Base-by-base conservation (phyloP, 352 stramenopile genomes). In the Plasmopara viticola region DNA sequence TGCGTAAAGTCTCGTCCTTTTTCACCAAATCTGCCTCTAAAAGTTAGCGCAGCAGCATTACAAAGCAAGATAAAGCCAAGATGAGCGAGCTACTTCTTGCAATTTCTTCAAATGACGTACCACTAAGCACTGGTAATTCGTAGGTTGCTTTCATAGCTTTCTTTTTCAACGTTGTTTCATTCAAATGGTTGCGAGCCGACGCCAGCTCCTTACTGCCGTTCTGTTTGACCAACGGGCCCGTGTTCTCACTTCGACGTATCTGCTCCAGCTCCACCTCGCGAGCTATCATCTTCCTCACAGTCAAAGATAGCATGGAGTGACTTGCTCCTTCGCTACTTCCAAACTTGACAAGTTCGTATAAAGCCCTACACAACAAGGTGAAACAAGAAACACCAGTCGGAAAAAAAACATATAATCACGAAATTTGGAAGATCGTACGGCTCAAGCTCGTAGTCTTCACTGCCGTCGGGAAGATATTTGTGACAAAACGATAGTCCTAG, bases 231-330 rank as follows among this genome's bases (percentile, higher is more conserved):
- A 34, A 59, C 15, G 47, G 18, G 1, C 29, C 31, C 42, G 50
- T 70, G 15, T 52, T 67, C 46, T 90, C 78, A 48, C 53, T 84
- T 33, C 74, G 78, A 38, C 83, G 76, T 74, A 91, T 82, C 37
- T 87, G 72, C 49, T 90, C 78, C 9, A 94, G 61, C 45, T 91
- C 78, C 18, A 94, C 78, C 56, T 94, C 80, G 10, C 78, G 76
- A 44, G 75, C 65, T 47, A 94, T 84, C 70, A 87, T 86, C 54
- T 91, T 89, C 18, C 81, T 72, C 44, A 88, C 65, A 9, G 59
- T 50, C 2, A 87, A 46, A 18, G 83, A 78, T 38, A 94, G 65
- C 56, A 84, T 68, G 9, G 58, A 52, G 18, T 65, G 51, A 28
- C 53, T 68, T 18, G 10, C 48, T 5, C 44, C 65, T 47, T 85